phyloP scores from a whole-genome alignment of 495 filamentous ascomycete species.

The Copromyces sp. region DNA sequence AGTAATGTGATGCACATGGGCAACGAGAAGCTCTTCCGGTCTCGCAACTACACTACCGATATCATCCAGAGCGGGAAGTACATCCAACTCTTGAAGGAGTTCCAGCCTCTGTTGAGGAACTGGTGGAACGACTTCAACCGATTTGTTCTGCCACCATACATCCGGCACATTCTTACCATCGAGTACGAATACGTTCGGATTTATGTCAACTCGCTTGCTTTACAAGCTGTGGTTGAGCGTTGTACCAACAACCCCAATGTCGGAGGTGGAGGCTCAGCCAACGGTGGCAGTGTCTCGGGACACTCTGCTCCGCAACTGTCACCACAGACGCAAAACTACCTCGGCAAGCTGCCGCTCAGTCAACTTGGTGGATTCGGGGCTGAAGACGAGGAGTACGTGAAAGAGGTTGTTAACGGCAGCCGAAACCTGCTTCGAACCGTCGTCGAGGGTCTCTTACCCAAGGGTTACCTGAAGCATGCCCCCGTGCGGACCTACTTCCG shows the following conservation, averaged over 20 bases:
- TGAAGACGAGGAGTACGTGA: conserved; percentile 67
- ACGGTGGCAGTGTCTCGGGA: conserved; percentile 28
- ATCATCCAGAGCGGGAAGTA: conserved; percentile 81
- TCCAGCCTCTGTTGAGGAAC: conserved; percentile 61
- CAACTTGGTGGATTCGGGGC: conserved; percentile 45
- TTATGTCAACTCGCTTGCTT: conserved; percentile 83
- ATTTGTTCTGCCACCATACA: conserved; percentile 59
- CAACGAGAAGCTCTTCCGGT: conserved; percentile 76
- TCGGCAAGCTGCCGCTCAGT: conserved; percentile 44
- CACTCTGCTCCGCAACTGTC: conserved; percentile 38
- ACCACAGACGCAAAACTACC: conserved; percentile 48
- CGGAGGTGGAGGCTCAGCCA: conserved; percentile 32
- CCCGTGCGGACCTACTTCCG: conserved; percentile 91
- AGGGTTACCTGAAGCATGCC: conserved; percentile 78
- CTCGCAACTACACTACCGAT: conserved; percentile 70
- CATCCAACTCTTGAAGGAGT: conserved; percentile 64
- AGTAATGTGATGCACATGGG: conserved; percentile 81
- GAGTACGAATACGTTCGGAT: conserved; percentile 85
- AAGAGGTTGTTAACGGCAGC: conserved; percentile 78
- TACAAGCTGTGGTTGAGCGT: conserved; percentile 91
- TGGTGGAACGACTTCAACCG: conserved; percentile 70
- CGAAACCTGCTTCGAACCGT: conserved; percentile 75
- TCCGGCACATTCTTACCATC: conserved; percentile 76
- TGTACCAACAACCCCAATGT: conserved; percentile 59
- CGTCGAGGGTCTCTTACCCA: conserved; percentile 70